phyloP scores from a whole-genome alignment of 2,329 filamentous ascomycete species.

The Diaporthe sp. region DNA sequence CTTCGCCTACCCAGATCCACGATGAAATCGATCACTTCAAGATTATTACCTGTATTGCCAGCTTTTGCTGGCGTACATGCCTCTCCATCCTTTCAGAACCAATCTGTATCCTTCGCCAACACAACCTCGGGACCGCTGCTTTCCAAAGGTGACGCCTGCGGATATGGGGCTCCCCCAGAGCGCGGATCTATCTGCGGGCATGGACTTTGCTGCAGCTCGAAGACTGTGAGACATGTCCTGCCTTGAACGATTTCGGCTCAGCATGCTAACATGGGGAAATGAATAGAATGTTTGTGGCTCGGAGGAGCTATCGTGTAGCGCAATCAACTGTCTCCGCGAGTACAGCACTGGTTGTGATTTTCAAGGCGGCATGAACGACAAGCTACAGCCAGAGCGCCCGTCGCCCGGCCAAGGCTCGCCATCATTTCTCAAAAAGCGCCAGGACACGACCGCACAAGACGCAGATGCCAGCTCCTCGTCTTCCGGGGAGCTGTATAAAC shows the following conservation, averaged over 20 bases:
- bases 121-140: background rate
- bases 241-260: background rate
- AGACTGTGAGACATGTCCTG: background rate
- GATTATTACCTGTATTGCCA: background rate
- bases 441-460: background rate
- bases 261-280: background rate
- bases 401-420: background rate
- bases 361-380: slow-evolving; percentile 26
- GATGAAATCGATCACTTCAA: background rate
- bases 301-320: slow-evolving; percentile 17
- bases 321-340: slow-evolving; percentile 4
- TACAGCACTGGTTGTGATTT: slow-evolving; percentile 36
- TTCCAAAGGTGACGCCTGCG: background rate
- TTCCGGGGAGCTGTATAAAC: background rate
- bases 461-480: background rate
- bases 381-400: background rate
- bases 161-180: background rate
- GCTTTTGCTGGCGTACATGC: background rate
- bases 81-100: background rate
- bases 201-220: slow-evolving; percentile 25
- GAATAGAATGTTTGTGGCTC: slow-evolving; percentile 20
- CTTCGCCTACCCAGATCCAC: too few species aligned
- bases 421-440: background rate
- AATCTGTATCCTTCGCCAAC: background rate
- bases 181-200: background rate